These are phyloP conservation scores for Gymnopilus dilepis DNA, from an alignment of 768 basidiomycete genomes.

Conservation along the genomic window DNA sequence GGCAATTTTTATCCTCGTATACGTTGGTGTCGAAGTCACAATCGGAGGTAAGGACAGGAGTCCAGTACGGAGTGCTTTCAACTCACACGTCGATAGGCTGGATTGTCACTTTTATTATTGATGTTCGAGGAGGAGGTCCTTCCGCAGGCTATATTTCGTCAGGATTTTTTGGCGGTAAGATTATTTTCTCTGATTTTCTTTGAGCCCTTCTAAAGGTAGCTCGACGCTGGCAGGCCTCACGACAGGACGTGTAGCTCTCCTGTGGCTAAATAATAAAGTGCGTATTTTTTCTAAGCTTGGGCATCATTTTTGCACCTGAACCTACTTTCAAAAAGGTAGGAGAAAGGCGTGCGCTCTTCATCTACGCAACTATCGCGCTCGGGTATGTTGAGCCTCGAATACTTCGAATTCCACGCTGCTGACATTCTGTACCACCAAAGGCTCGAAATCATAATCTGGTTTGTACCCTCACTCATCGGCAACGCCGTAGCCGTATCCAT, in stretches of 20 bases:
- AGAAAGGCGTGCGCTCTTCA: constrained; percentile 55
- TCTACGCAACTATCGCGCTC: constrained; percentile 58
- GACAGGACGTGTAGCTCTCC: constrained; percentile 56
- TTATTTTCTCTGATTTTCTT: background rate
- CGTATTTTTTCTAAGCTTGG: background rate
- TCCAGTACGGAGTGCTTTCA: background rate
- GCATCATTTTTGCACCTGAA: background rate
- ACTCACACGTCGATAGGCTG: constrained; percentile 48
- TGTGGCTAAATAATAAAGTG: constrained; percentile 62
- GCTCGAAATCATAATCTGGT: constrained; percentile 72
- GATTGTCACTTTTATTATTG: constrained; percentile 66
- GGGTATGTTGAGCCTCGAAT: constrained; percentile 37
- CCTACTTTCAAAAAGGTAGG: constrained; percentile 48
- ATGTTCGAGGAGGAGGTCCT: constrained; percentile 41
- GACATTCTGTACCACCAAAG: constrained; percentile 35
- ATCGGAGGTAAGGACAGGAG: constrained; percentile 44
- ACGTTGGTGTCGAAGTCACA: constrained; percentile 73
- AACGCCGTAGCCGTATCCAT: constrained; percentile 68
- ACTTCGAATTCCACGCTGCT: no score
- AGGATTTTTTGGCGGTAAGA: constrained; percentile 54
- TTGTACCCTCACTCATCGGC: constrained; percentile 67
- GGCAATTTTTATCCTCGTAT: constrained; percentile 67
- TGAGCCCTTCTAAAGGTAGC: background rate
- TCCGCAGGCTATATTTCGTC: constrained; percentile 58
- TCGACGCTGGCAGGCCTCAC: constrained; percentile 59